These are phyloP conservation scores for Botryotinia narcissicola DNA, from an alignment of 2,329 filamentous ascomycete species.

Conservation along the genomic window DNA sequence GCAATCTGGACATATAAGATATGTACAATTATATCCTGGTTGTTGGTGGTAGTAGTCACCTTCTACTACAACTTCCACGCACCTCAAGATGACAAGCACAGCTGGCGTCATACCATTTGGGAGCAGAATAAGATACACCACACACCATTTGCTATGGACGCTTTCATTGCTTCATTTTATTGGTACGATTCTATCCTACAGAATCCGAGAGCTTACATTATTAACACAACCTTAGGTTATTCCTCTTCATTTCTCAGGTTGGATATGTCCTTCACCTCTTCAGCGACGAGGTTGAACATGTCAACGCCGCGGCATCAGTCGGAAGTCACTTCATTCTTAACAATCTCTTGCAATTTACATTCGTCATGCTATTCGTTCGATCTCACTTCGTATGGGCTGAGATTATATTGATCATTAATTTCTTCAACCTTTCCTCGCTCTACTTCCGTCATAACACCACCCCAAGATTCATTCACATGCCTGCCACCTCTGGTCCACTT, in stretches of 20 bases:
- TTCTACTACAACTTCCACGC: conserved; percentile 70
- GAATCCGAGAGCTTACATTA: not conserved
- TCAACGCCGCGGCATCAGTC: conserved; percentile 71
- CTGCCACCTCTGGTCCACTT: conserved; percentile 73
- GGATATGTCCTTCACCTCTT: conserved; percentile 77
- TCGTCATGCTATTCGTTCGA: conserved; percentile 79
- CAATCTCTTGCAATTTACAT: conserved; percentile 79
- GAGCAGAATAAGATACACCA: conserved; percentile 64
- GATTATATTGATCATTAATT: conserved; percentile 74
- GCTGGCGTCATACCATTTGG: conserved; percentile 65
- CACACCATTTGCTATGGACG: conserved; percentile 75
- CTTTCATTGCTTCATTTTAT: conserved; percentile 65
- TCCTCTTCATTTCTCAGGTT: conserved; percentile 72
- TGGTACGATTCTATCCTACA: conserved; percentile 53
- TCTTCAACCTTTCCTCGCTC: conserved; percentile 72
- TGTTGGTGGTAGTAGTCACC: conserved; percentile 67
- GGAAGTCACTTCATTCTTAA: conserved; percentile 82
- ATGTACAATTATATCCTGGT: conserved; percentile 70
- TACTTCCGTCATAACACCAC: conserved; percentile 78
- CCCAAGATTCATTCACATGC: conserved; percentile 71
- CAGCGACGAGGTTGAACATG: conserved; percentile 58
- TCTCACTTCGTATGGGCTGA: conserved; percentile 73
- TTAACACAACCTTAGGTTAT: conserved; percentile 51
- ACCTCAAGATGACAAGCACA: conserved; percentile 57
- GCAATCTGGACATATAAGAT: conserved; percentile 72